Evolutionary conservation across 805 yeast genomes (phyloP).

Genomic region (Teunomyces pallodes): DNA sequence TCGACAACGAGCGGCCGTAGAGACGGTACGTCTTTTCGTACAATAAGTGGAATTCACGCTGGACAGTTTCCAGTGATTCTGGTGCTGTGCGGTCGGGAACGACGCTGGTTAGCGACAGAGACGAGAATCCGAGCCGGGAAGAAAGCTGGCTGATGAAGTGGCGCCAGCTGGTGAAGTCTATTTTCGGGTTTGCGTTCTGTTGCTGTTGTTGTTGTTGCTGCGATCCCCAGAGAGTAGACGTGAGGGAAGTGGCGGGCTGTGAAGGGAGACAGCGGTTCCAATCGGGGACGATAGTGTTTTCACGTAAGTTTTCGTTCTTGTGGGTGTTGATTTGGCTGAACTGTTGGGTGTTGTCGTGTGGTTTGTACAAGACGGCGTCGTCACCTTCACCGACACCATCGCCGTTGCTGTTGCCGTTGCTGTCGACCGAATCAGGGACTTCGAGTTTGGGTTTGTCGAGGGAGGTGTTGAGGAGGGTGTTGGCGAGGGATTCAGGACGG

Average conservation of each 20-base stretch:
- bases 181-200: not conserved
- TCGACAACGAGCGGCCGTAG: conserved; percentile 36
- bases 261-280: conserved; percentile 39
- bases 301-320: conserved; percentile 40
- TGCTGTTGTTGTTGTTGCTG: conserved; percentile 4
- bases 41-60: conserved; percentile 29
- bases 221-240: conserved; percentile 22
- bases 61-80: conserved; percentile 17
- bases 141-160: conserved; percentile 33
- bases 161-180: conserved; percentile 37
- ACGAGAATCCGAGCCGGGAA: conserved; percentile 33
- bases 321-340: conserved; percentile 43
- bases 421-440: no score
- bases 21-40: conserved; percentile 37
- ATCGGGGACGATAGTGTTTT: conserved; percentile 41
- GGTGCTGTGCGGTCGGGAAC: conserved; percentile 14
- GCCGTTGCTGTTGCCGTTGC: not conserved
- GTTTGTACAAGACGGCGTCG: conserved; percentile 45
- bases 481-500: no score
- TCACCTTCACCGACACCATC: conserved; percentile 16
- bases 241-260: conserved; percentile 15
- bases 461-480: conserved; percentile 5
- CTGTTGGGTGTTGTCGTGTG: conserved; percentile 39
- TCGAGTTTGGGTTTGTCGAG: not conserved
- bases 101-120: conserved; percentile 27